Percentiles rank a stretch among this genome's conserved stretches.
These are phyloP conservation scores for Beauveria sp. DNA, from an alignment of 2,329 filamentous ascomycete genomes.

Conservation along the genomic window DNA sequence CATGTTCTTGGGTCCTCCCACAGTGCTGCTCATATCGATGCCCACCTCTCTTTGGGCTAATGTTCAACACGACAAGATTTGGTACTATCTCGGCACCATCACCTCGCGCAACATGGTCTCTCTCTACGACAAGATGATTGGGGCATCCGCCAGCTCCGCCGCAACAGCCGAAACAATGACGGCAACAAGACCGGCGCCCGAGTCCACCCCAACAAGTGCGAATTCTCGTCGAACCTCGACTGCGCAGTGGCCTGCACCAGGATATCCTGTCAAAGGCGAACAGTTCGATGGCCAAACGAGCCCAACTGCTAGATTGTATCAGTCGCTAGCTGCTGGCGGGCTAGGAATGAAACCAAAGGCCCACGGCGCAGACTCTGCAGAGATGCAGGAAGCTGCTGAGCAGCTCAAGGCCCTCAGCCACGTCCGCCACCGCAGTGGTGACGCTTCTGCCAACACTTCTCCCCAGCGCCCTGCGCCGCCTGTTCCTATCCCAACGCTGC, in stretches of 20 bases:
- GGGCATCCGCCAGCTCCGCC: slow-evolving; percentile 17
- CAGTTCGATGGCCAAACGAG: slow-evolving; percentile 20
- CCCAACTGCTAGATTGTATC: neutral
- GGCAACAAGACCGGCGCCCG: neutral
- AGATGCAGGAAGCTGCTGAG: slow-evolving; percentile 62
- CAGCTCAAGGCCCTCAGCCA: slow-evolving; percentile 60
- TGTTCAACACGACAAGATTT: slow-evolving; percentile 59
- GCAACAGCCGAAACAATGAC: neutral
- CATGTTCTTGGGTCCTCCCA: slow-evolving; percentile 60
- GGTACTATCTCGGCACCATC: slow-evolving; percentile 57
- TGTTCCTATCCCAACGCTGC: slow-evolving; percentile 7
- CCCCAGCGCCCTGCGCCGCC: slow-evolving; percentile 4
- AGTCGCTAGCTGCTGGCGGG: slow-evolving; percentile 3
- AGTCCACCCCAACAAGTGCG: neutral
- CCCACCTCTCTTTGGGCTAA: slow-evolving; percentile 55
- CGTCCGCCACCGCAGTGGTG: slow-evolving; percentile 48
- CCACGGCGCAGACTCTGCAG: slow-evolving; percentile 49
- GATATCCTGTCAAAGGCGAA: neutral
- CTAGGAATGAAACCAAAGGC: slow-evolving; percentile 25
- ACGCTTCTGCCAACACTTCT: slow-evolving; percentile 18
- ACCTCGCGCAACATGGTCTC: slow-evolving; percentile 61
- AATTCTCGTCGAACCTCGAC: neutral
- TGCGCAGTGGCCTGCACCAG: neutral
- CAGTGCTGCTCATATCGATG: slow-evolving; percentile 60
- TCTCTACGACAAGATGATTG: slow-evolving; percentile 52